phyloP scores from a whole-genome alignment of 768 basidiomycete species.

The Sporobolomyces pararoseus region DNA sequence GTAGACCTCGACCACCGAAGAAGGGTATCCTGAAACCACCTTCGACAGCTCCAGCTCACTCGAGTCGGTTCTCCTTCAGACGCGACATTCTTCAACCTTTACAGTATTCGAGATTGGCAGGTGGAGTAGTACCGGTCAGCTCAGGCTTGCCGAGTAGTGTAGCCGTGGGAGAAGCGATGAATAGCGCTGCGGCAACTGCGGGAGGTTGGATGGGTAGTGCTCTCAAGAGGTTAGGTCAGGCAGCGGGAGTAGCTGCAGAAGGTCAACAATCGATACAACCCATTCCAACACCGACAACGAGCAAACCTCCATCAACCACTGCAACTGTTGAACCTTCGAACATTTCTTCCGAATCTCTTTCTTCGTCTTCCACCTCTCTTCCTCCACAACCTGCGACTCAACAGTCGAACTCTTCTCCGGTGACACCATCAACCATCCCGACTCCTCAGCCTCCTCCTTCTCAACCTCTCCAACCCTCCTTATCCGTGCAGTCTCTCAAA shows the following conservation, averaged over 20 bases:
- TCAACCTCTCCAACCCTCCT: slow-evolving; percentile 6
- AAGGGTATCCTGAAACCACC: slow-evolving; percentile 43
- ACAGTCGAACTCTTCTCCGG: background rate
- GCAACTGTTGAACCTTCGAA: background rate
- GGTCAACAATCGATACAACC: background rate
- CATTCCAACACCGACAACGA: background rate
- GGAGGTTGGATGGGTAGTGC: slow-evolving; percentile 31
- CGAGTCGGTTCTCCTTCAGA: slow-evolving; percentile 41
- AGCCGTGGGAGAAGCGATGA: slow-evolving; percentile 13
- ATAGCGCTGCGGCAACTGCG: slow-evolving; percentile 17
- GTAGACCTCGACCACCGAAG: slow-evolving; percentile 17
- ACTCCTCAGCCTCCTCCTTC: background rate
- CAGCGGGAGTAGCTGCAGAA: slow-evolving; percentile 8
- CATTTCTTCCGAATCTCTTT: background rate
- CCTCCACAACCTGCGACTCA: background rate
- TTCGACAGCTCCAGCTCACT: slow-evolving; percentile 15
- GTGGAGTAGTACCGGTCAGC: slow-evolving; percentile 5
- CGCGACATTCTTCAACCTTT: slow-evolving; percentile 43
- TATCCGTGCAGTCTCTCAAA: background rate
- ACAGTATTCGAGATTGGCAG: slow-evolving; percentile 12
- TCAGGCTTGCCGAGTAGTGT: slow-evolving; percentile 12
- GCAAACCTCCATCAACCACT: too few species aligned
- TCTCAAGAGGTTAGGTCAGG: slow-evolving; percentile 22
- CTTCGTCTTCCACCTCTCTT: background rate
- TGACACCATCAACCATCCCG: background rate